Base-by-base conservation (phyloP, 441 rosid species). In the Syzygium malaccense region DNA sequence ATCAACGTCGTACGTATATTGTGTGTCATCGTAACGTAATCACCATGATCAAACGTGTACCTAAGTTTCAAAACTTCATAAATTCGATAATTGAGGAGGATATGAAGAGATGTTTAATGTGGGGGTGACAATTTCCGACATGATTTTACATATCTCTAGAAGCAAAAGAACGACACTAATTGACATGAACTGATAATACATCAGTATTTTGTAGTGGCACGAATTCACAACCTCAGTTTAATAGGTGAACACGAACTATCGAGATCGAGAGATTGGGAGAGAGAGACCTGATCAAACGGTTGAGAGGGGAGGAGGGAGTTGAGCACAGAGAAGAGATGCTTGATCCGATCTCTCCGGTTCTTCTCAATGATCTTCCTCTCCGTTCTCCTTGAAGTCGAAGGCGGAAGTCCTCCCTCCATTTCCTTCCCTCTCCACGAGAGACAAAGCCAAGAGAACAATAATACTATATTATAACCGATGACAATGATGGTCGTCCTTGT, bases 281-380 rank as follows among this genome's bases (percentile, higher is more conserved):
- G 56, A 55, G 45, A 32, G 37, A 5, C 23, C 20, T 93, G 93
- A 95, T 88, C 88, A 12, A 87, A 55, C 58, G 30, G 30, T 3
- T 64, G 89, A 78, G 57, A 88, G 25, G 94, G 95, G 62, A 94
- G 88, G 56, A 93, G 93, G 86, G 95, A 93, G 51, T 89, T 90
- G 88, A 94, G 94, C 15, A 28, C 51, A 88, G 91, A 88, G 56
- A 58, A 92, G 32, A 94, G 93, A 12, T 48, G 62, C 92, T 94
- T 94, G 94, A 92, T 92, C 13, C 91, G 91, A 89, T 91, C 91
- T 88, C 96, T 92, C 86, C 96, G 90, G 58, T 91, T 93, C 87
- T 91, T 94, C 92, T 94, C 95, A 15, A 91, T 53, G 45, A 92
- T 57, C 62, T 93, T 94, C 64, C 96, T 93, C 90, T 94, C 95